A percentile compares a stretch with the other conserved stretches of the same genome.
Evolutionary conservation across 164 flowering plant species (phyloP).

Genomic region (Stephania japonica): DNA sequence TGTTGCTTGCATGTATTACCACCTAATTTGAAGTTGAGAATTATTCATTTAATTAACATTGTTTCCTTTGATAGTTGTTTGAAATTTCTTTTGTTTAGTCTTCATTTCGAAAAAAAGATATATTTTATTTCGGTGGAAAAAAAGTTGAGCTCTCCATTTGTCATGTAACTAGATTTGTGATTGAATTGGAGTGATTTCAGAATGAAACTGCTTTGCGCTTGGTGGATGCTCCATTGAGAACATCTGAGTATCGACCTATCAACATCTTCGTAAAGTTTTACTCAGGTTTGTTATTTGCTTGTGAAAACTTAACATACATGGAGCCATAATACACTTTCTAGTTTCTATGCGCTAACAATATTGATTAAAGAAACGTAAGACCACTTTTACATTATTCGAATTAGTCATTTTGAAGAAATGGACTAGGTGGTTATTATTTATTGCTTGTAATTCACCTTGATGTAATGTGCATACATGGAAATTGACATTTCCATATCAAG

Average conservation of each 20-base stretch:
- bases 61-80: background rate
- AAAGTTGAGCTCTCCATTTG: background rate
- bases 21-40: background rate
- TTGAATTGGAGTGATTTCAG: conserved; percentile 32
- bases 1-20: background rate
- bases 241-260: conserved; percentile 86
- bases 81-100: background rate
- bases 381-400: no score
- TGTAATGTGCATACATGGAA: no score
- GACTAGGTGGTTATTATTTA: no score
- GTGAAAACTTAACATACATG: no score
- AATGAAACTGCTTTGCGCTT: conserved; percentile 88
- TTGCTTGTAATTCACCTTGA: no score
- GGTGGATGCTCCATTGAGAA: conserved; percentile 60
- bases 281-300: conserved; percentile 51
- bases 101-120: no score
- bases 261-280: conserved; percentile 84
- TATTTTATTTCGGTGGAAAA: background rate
- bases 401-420: no score
- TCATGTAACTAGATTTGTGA: background rate
- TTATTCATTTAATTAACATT: background rate
- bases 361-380: no score
- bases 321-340: no score
- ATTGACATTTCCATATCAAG: no score
- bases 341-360: no score